Evolutionary conservation across 768 basidiomycete species (phyloP).

Genomic region (Leccinum barrowsii): DNA sequence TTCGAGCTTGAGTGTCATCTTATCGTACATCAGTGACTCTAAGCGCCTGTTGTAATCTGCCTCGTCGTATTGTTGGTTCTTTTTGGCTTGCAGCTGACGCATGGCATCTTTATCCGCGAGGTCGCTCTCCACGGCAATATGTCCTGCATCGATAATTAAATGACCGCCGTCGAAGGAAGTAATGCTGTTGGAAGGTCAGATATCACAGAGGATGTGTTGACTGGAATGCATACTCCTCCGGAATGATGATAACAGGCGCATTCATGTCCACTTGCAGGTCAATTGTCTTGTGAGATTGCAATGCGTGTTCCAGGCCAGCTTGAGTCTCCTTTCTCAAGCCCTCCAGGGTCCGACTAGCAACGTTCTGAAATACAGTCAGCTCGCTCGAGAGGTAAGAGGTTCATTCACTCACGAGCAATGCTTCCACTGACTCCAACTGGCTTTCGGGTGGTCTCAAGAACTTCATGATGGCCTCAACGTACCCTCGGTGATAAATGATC

Average conservation of each 20-base stretch:
- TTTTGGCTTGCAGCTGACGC: conserved; percentile 74
- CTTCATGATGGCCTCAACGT: conserved; percentile 84
- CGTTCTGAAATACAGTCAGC: conserved; percentile 51
- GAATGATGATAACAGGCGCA: conserved; percentile 94
- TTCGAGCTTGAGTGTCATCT: conserved; percentile 73
- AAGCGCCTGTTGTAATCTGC: conserved; percentile 75
- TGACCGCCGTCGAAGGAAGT: conserved; percentile 76
- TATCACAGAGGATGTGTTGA: conserved; percentile 13
- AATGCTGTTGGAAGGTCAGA: conserved; percentile 48
- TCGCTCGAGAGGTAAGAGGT: background rate
- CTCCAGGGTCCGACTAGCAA: conserved; percentile 89
- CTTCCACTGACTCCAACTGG: conserved; percentile 93
- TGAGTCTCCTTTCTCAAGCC: conserved; percentile 91
- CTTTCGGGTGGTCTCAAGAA: conserved; percentile 95
- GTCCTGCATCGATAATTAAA: conserved; percentile 92
- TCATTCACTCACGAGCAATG: conserved; percentile 63
- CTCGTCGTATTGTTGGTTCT: conserved; percentile 79
- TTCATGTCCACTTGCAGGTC: conserved; percentile 97
- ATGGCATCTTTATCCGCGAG: conserved; percentile 82
- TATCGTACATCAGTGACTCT: conserved; percentile 95
- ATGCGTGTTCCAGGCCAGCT: conserved; percentile 88
- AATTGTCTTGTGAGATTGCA: conserved; percentile 92
- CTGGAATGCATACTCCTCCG: conserved; percentile 66
- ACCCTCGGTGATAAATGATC: conserved; percentile 92
- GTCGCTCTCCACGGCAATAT: conserved; percentile 90